Conservation (phyloP, 2,329 filamentous ascomycete species). For the Alternaria triticina region DNA sequence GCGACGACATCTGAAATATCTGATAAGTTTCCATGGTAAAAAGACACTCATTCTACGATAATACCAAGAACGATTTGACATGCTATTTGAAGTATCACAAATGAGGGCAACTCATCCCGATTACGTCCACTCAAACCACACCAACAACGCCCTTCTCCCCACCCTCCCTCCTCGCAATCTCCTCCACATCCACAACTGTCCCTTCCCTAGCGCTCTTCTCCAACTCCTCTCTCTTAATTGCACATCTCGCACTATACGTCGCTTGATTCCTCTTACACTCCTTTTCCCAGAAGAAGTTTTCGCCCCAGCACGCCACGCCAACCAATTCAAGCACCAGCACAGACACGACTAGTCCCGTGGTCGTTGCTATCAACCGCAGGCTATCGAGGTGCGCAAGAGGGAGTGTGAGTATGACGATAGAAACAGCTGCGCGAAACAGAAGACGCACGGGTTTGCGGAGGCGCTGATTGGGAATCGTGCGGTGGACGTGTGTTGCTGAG, state of each 20-base stretch:
- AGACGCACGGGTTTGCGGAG: conserved; percentile 61
- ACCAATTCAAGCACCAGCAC: conserved; percentile 47
- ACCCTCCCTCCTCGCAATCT: conserved; percentile 38
- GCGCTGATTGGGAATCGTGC: conserved; percentile 57
- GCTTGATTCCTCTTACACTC: conserved; percentile 30
- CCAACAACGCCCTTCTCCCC: conserved; percentile 32
- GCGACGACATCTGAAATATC: background rate
- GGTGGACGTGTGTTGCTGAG: conserved; percentile 63
- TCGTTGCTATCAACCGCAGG: conserved; percentile 48
- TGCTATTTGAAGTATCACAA: background rate
- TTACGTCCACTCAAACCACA: background rate
- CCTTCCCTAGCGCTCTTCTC: conserved; percentile 40
- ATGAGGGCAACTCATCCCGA: no score
- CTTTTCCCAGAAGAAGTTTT: conserved; percentile 36
- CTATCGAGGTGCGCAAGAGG: conserved; percentile 55
- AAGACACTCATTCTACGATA: background rate
- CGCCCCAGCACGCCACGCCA: conserved; percentile 36
- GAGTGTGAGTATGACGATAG: conserved; percentile 61
- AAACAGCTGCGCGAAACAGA: conserved; percentile 57
- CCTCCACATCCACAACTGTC: conserved; percentile 41
- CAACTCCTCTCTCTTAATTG: conserved; percentile 38
- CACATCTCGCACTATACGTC: conserved; percentile 42
- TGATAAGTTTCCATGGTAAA: background rate
- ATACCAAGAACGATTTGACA: background rate
- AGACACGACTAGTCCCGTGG: conserved; percentile 47